phyloP scores from a whole-genome alignment of 1,284 basidiomycete species.

The Ganoderma lucidum region DNA sequence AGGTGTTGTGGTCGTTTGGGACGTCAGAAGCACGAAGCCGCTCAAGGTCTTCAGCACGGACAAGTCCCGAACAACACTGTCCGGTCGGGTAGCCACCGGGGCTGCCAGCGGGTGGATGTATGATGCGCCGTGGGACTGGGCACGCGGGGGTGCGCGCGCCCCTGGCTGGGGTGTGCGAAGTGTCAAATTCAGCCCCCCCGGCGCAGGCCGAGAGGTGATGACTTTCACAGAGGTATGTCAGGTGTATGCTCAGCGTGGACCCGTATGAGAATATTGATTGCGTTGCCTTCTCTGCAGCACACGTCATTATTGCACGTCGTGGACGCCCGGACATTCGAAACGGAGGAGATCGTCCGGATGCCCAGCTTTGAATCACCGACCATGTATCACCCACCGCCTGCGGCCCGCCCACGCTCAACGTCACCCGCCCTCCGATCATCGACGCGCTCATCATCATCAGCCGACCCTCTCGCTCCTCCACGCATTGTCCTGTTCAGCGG shows the following conservation, averaged over 20 bases:
- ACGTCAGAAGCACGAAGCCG: conserved; percentile 75
- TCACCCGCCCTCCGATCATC: conserved; percentile 32
- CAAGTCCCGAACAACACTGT: conserved; percentile 48
- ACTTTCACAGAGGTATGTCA: conserved; percentile 81
- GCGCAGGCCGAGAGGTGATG: conserved; percentile 69
- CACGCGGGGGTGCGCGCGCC: conserved; percentile 56
- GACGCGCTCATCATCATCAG: conserved; percentile 26
- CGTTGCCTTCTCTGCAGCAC: conserved; percentile 54
- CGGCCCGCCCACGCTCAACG: conserved; percentile 37
- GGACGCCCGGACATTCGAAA: conserved; percentile 83
- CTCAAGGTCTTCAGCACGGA: conserved; percentile 71
- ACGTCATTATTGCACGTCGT: conserved; percentile 78
- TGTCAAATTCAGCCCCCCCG: conserved; percentile 76
- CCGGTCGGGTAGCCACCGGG: conserved; percentile 47
- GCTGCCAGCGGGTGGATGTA: conserved; percentile 61
- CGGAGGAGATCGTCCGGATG: conserved; percentile 72
- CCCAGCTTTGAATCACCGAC: conserved; percentile 49
- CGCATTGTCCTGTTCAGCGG: conserved; percentile 53
- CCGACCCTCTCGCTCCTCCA: conserved; percentile 34
- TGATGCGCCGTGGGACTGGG: conserved; percentile 74
- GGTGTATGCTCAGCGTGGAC: not conserved
- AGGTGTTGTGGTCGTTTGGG: conserved; percentile 83
- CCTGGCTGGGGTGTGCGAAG: conserved; percentile 82
- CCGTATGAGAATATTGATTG: conserved; percentile 5
- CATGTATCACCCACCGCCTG: conserved; percentile 32